phyloP scores from a whole-genome alignment of 495 filamentous ascomycete genomes.

The Wilcoxina mikolae region DNA sequence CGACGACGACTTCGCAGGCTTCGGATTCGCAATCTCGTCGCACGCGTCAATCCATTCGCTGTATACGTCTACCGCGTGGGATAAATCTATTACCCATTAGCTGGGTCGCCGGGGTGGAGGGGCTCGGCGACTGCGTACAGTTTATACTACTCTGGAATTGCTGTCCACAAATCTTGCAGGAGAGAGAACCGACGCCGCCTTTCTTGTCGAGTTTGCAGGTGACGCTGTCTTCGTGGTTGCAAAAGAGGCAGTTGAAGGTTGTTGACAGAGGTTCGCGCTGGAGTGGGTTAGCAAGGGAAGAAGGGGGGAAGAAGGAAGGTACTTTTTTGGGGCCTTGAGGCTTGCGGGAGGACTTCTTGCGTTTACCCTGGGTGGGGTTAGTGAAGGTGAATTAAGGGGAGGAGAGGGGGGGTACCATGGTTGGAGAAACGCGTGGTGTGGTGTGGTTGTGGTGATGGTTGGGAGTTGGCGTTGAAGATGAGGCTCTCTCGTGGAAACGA shows the following conservation, averaged over 20 bases:
- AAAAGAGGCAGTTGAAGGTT: constrained; percentile 90
- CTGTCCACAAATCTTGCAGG: constrained; percentile 88
- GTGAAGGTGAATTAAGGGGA: neutral
- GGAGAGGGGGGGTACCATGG: neutral
- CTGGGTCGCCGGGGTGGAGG: neutral
- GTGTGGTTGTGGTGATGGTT: neutral
- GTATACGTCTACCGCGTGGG: constrained; percentile 84
- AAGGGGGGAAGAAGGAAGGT: constrained; percentile 6
- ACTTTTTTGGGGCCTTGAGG: constrained; percentile 78
- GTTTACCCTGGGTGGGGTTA: constrained; percentile 52
- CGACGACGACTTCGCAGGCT: constrained; percentile 38
- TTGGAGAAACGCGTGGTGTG: neutral
- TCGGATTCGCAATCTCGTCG: constrained; percentile 60
- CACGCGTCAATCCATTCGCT: constrained; percentile 97
- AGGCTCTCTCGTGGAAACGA: too few relatives aligned
- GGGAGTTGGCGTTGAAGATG: neutral
- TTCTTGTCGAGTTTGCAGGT: constrained; percentile 86
- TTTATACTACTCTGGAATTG: constrained; percentile 83
- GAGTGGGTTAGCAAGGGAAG: constrained; percentile 2
- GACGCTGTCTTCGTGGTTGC: constrained; percentile 89
- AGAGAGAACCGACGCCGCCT: constrained; percentile 60
- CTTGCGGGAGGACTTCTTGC: constrained; percentile 82
- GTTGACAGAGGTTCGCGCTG: constrained; percentile 79
- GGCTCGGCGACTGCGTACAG: constrained; percentile 37
- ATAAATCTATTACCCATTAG: constrained; percentile 49